phyloP scores from a whole-genome alignment of 768 basidiomycete species.

The Rhizopogon roseolus region DNA sequence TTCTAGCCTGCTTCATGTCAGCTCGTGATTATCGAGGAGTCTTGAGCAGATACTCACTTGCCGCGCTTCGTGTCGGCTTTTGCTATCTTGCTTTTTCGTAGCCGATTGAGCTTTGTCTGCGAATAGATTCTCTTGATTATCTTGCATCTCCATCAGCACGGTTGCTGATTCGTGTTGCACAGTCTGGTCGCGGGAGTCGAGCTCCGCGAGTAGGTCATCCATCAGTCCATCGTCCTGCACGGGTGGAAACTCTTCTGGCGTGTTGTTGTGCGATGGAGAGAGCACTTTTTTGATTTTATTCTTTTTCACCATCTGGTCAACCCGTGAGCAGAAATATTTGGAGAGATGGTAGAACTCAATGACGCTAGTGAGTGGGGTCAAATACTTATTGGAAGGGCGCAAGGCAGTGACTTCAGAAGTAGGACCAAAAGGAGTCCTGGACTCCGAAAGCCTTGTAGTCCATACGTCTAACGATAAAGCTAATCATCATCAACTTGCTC shows the following conservation, averaged over 20 bases:
- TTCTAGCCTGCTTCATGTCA: slow-evolving; percentile 51
- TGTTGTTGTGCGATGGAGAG: slow-evolving; percentile 16
- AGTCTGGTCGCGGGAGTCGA: slow-evolving; percentile 57
- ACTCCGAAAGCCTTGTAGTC: too few species aligned
- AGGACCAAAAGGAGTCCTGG: too few species aligned
- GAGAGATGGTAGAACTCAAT: background rate
- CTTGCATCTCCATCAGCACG: slow-evolving; percentile 44
- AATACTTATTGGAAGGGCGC: too few species aligned
- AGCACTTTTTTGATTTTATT: slow-evolving; percentile 50
- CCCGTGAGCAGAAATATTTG: background rate
- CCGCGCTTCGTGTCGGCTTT: slow-evolving; percentile 62
- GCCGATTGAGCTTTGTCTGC: slow-evolving; percentile 11
- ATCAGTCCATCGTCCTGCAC: slow-evolving; percentile 56
- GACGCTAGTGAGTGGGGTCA: background rate
- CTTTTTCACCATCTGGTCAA: slow-evolving; percentile 31
- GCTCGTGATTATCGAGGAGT: background rate
- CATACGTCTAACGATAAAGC: too few species aligned
- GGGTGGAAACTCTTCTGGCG: slow-evolving; percentile 25
- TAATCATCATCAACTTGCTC: too few species aligned
- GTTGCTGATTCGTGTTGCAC: slow-evolving; percentile 45
- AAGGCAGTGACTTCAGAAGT: too few species aligned
- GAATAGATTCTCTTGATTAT: slow-evolving; percentile 25
- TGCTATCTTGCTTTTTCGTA: slow-evolving; percentile 50
- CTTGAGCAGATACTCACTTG: slow-evolving; percentile 43
- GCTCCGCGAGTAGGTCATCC: slow-evolving; percentile 72